Percentiles rank a stretch among this genome's conserved stretches.
Evolutionary conservation across 805 yeast species (phyloP).

Genomic region (Kregervanrija delftensis): DNA sequence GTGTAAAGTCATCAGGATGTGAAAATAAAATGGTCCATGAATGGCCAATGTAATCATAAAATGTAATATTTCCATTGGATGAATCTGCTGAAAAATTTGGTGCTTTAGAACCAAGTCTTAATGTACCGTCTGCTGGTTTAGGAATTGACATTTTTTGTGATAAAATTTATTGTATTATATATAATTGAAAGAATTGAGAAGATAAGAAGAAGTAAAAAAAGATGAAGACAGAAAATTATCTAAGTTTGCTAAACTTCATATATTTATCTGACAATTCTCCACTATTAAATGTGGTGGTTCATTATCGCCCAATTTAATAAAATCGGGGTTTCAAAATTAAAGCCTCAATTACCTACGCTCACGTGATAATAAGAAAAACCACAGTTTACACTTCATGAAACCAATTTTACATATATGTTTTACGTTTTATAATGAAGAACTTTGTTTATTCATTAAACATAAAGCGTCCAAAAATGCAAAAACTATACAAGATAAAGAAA

Average conservation of each 20-base stretch:
- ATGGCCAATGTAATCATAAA: constrained; percentile 56
- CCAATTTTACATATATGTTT: not conserved
- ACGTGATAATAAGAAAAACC: no score
- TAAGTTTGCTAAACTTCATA: no score
- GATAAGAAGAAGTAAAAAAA: no score
- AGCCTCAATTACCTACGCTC: no score
- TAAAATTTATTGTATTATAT: not conserved
- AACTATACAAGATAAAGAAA: constrained; percentile 9
- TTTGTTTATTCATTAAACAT: constrained; percentile 36
- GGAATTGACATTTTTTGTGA: constrained; percentile 31
- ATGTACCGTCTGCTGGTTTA: constrained; percentile 31
- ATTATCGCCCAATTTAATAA: no score
- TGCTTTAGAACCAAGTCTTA: constrained; percentile 55
- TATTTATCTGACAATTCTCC: no score
- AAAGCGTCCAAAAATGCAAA: constrained; percentile 27
- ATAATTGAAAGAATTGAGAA: not conserved
- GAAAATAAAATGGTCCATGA: constrained; percentile 64
- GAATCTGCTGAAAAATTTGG: constrained; percentile 63
- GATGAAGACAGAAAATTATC: no score
- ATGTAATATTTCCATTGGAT: constrained; percentile 54
- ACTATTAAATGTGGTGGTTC: no score
- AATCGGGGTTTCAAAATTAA: no score
- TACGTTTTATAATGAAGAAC: constrained; percentile 19
- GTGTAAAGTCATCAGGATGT: constrained; percentile 76
- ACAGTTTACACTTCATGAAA: not conserved